Conservation (phyloP, 169 alveolate species). For the Theileria luwenshuni region DNA sequence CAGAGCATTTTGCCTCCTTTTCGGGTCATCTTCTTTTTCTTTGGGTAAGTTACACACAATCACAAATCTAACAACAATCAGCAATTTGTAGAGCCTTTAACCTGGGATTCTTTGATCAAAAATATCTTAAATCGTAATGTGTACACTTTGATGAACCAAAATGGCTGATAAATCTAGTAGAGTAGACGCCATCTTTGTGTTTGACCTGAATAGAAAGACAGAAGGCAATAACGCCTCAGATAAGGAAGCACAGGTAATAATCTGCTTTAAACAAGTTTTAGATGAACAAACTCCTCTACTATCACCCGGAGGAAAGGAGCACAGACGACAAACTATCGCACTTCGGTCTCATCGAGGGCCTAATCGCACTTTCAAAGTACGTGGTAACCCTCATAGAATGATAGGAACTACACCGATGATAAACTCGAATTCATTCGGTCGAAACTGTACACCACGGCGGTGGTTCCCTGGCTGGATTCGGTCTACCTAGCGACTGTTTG, state of each 20-base stretch:
- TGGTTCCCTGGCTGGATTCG: conserved; percentile 40
- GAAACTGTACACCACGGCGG: conserved; percentile 50
- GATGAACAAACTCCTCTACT: conserved; percentile 59
- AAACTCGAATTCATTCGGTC: conserved; percentile 56
- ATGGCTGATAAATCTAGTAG: conserved; percentile 22
- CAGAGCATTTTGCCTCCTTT: conserved; percentile 25
- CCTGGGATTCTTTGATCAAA: conserved; percentile 7
- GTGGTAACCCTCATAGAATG: background rate
- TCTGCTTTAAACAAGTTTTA: background rate
- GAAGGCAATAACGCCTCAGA: conserved; percentile 48
- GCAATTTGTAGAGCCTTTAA: conserved; percentile 57
- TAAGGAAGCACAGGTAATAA: conserved; percentile 56
- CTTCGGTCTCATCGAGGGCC: conserved; percentile 65
- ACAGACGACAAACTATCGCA: conserved; percentile 62
- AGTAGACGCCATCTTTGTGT: conserved; percentile 51
- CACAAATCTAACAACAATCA: background rate
- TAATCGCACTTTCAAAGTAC: conserved; percentile 41
- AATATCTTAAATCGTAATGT: conserved; percentile 28
- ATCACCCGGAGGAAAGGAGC: conserved; percentile 58
- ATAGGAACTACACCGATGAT: conserved; percentile 38
- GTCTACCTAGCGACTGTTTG: conserved; percentile 59
- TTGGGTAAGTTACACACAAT: conserved; percentile 35
- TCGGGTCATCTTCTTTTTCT: conserved; percentile 44
- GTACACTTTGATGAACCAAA: conserved; percentile 25
- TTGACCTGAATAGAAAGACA: conserved; percentile 49